phyloP scores from a whole-genome alignment of 306 rosid species.

The Potentilla sterilis region DNA sequence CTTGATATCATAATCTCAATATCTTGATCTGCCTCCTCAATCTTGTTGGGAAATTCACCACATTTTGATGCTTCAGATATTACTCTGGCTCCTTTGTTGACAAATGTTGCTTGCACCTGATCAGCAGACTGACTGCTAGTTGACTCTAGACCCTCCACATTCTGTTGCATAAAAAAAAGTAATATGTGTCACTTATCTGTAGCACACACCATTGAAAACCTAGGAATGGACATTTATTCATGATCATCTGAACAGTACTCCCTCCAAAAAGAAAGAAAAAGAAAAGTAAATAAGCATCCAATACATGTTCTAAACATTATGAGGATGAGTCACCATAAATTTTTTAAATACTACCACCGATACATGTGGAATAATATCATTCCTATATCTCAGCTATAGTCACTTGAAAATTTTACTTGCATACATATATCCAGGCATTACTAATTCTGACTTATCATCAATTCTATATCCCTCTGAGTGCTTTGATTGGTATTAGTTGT shows the following conservation, averaged over 20 bases:
- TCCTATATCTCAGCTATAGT: not conserved
- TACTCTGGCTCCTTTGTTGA: constrained; percentile 28
- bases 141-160: constrained; percentile 28
- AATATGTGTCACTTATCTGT: constrained; percentile 5
- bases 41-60: constrained; percentile 28
- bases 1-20: constrained; percentile 22
- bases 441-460: not conserved
- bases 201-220: not conserved
- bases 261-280: not conserved
- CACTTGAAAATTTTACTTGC: not conserved
- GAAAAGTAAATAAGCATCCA: not conserved
- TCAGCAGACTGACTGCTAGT: constrained; percentile 21
- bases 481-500: not conserved
- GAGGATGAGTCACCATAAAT: not conserved
- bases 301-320: not conserved
- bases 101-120: constrained; percentile 19
- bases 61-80: constrained; percentile 30
- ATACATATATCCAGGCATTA: not conserved
- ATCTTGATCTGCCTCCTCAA: constrained; percentile 23
- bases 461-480: not conserved
- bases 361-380: not conserved
- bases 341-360: not conserved
- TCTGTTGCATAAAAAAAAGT: constrained; percentile 37
- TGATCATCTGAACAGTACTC: not conserved
- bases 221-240: not conserved